Percentiles rank a stretch among this genome's conserved stretches.
phyloP scores from a whole-genome alignment of 768 basidiomycete species.

The Xerocomellus amylosporus region DNA sequence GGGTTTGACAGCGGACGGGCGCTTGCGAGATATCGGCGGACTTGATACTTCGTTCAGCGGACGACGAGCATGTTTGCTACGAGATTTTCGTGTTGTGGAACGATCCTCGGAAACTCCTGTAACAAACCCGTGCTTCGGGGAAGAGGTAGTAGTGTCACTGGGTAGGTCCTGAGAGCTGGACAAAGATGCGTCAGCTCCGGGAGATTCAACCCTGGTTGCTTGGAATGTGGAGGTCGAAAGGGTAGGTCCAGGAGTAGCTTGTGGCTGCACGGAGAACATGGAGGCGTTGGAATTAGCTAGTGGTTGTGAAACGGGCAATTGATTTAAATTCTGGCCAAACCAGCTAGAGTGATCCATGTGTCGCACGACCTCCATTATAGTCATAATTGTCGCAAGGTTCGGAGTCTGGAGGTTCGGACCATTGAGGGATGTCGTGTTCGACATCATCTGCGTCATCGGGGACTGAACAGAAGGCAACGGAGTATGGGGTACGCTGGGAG shows the following conservation, averaged over 20 bases:
- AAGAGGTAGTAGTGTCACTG: background rate
- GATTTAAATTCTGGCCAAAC: slow-evolving; percentile 13
- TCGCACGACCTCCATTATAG: slow-evolving; percentile 32
- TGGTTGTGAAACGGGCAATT: slow-evolving; percentile 16
- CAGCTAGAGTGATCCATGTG: slow-evolving; percentile 26
- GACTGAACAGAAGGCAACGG: slow-evolving; percentile 18
- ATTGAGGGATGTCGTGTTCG: slow-evolving; percentile 8
- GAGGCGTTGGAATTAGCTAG: slow-evolving; percentile 2
- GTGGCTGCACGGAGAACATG: slow-evolving; percentile 3
- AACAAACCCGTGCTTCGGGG: slow-evolving; percentile 3
- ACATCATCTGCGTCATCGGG: slow-evolving; percentile 11
- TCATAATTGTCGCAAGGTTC: slow-evolving; percentile 29
- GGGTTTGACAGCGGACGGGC: slow-evolving; percentile 15
- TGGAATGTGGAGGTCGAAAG: slow-evolving; percentile 5
- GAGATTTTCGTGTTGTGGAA: slow-evolving; percentile 4
- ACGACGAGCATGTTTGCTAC: slow-evolving; percentile 1
- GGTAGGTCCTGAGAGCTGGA: slow-evolving; percentile 3
- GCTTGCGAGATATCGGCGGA: slow-evolving; percentile 24
- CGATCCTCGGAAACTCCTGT: slow-evolving; percentile 9
- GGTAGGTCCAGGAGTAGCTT: background rate
- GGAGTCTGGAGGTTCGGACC: slow-evolving; percentile 14
- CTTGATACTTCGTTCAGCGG: slow-evolving; percentile 5
- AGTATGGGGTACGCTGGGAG: slow-evolving; percentile 9
- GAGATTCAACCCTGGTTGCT: background rate
- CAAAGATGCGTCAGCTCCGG: background rate